Evolutionary conservation across 352 stramenopile species (phyloP), one percentile per base, ranked within the genome.

Genomic region (Phytopythium chamaehyphon): DNA sequence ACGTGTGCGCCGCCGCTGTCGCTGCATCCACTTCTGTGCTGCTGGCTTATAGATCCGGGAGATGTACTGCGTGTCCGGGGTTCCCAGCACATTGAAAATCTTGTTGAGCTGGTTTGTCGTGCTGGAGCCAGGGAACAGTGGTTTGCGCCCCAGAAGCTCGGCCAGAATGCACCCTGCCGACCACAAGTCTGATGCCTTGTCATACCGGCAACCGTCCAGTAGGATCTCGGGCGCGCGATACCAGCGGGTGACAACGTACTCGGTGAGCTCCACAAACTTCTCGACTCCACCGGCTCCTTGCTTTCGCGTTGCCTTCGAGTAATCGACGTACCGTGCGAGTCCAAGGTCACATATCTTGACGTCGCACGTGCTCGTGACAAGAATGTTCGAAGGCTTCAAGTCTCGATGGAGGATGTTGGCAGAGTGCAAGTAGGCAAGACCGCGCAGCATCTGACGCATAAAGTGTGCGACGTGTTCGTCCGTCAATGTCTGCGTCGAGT

Each of bases 91-190:
- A 45, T 89, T 92, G 55, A 95, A 98, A 44, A 98, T 98, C 59
- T 98, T 98, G 66, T 93, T 89, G 0, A 99, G 81, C 70, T 99
- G 91, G 64, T 99, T 98, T 21, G 93, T 92, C 50, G 98, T 98
- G 54, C 75, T 96, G 18, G 71, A 91, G 21, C 97, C 97, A 0
- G 97, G 97, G 63, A 99, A 99, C 1, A 99, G 67, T 7, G 97
- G 96, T 38, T 87, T 81, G 3, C 98, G 74, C 5, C 82, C 95
- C 24, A 97, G 89, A 16, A 99, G 59, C 61, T 99, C 97, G 1
- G 90, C 93, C 42, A 99, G 83, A 60, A 99, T 98, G 60, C 95
- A 98, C 15, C 97, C 97, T 16, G 83, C 84, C 5, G 94, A 88
- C 83, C 83, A 93, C 40, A 93, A 53, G 46, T 93, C 83, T 7